Evolutionary conservation across 2,329 filamentous ascomycete species (phyloP).

Genomic region (Drechslerella dactyloides): DNA sequence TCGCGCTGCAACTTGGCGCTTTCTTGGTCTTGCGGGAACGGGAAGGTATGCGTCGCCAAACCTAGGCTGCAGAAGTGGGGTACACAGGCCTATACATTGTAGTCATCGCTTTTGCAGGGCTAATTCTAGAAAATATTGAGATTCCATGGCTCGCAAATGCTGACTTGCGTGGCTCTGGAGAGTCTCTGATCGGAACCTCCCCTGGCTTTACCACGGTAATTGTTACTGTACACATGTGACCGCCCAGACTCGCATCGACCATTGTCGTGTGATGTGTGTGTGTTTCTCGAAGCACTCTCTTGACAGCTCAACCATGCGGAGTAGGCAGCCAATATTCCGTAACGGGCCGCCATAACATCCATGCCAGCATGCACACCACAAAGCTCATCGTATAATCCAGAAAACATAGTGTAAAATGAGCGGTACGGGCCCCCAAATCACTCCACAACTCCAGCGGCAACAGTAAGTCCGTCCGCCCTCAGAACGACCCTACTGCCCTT

Average conservation of each 20-base stretch:
- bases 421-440: conserved; percentile 55
- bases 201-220: neutral
- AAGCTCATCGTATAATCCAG: neutral
- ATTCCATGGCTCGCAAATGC: neutral
- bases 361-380: neutral
- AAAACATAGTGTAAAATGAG: neutral
- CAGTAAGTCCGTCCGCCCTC: conserved; percentile 77
- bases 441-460: conserved; percentile 86
- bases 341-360: conserved; percentile 12
- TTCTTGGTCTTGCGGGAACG: conserved; percentile 33
- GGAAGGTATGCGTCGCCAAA: conserved; percentile 21
- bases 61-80: conserved; percentile 42
- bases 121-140: too few species aligned
- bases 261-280: neutral
- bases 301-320: neutral
- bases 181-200: neutral
- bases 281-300: neutral
- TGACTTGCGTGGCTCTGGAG: neutral
- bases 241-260: neutral
- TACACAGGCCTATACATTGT: neutral
- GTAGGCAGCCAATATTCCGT: neutral
- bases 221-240: neutral
- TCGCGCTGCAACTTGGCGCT: conserved; percentile 22
- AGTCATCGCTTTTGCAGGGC: too few species aligned
- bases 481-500: conserved; percentile 80